A percentile compares a stretch with the other conserved stretches of the same genome.
phyloP scores from a whole-genome alignment of 345 rosid genomes.

The Citrus sp. region DNA sequence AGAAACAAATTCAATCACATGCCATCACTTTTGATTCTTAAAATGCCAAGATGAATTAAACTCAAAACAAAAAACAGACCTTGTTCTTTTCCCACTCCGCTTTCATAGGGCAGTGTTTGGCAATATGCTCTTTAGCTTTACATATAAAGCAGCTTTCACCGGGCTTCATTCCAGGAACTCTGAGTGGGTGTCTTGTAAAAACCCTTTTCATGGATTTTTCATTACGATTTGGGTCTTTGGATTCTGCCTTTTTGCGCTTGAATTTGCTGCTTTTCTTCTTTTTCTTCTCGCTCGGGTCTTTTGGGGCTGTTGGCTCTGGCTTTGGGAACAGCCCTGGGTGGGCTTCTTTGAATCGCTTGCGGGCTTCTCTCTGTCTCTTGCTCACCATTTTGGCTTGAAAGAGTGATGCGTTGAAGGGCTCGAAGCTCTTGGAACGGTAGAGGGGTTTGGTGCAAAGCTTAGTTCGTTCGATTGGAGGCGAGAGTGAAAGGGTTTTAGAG shows the following conservation, averaged over 20 bases:
- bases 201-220: constrained; percentile 31
- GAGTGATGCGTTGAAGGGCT: not conserved
- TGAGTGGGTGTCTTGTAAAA: constrained; percentile 66
- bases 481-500: not conserved
- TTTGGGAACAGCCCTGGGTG: constrained; percentile 66
- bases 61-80: constrained; percentile 37
- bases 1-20: not conserved
- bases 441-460: not conserved
- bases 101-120: constrained; percentile 79
- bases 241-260: constrained; percentile 54
- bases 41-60: not conserved
- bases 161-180: constrained; percentile 93
- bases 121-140: constrained; percentile 72
- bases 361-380: constrained; percentile 73
- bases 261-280: constrained; percentile 49
- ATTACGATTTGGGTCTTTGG: constrained; percentile 16
- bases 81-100: constrained; percentile 86
- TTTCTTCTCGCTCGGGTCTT: constrained; percentile 57
- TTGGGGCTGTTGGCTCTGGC: constrained; percentile 67
- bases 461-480: constrained; percentile 2
- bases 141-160: constrained; percentile 90
- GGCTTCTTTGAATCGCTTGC: constrained; percentile 56
- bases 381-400: constrained; percentile 48
- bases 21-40: not conserved
- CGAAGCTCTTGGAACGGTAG: not conserved